Conservation (phyloP, 805 yeast species). For the Scheffersomyces lignosus region DNA sequence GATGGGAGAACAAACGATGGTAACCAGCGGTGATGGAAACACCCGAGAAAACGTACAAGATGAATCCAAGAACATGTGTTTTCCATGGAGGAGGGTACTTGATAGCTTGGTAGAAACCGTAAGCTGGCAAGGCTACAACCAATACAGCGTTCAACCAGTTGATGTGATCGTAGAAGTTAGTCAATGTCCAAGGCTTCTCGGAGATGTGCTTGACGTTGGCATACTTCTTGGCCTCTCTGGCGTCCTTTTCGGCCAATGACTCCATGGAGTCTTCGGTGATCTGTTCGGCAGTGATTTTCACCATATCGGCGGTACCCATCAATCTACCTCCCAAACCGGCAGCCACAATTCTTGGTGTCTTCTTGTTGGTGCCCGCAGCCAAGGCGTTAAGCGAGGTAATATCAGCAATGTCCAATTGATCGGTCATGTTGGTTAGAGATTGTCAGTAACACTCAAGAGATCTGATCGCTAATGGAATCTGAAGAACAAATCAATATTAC, state of each 20-base stretch:
- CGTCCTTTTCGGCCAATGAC: conserved; percentile 37
- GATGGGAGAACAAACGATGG: conserved; percentile 79
- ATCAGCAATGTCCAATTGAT: conserved; percentile 45
- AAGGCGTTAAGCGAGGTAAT: conserved; percentile 70
- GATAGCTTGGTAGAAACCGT: conserved; percentile 49
- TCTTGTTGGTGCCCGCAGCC: conserved; percentile 79
- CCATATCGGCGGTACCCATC: conserved; percentile 81
- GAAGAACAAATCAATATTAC: too few species aligned
- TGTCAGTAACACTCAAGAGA: too few species aligned
- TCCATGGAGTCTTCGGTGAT: conserved; percentile 53
- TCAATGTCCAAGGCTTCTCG: conserved; percentile 74
- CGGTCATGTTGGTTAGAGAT: conserved; percentile 9
- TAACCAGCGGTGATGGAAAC: conserved; percentile 82
- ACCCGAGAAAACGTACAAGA: conserved; percentile 62
- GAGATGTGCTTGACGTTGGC: conserved; percentile 56
- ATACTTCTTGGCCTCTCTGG: conserved; percentile 39
- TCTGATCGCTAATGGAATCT: too few species aligned
- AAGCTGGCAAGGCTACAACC: conserved; percentile 59
- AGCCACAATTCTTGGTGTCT: conserved; percentile 70
- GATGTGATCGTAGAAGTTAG: conserved; percentile 72
- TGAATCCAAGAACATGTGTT: conserved; percentile 53
- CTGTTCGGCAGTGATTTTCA: conserved; percentile 65
- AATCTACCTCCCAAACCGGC: conserved; percentile 72
- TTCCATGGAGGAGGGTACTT: conserved; percentile 50
- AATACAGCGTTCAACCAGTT: conserved; percentile 76